phyloP scores from a whole-genome alignment of 192 early-diverging fungal genomes.

The Rhizophagus sp. region DNA sequence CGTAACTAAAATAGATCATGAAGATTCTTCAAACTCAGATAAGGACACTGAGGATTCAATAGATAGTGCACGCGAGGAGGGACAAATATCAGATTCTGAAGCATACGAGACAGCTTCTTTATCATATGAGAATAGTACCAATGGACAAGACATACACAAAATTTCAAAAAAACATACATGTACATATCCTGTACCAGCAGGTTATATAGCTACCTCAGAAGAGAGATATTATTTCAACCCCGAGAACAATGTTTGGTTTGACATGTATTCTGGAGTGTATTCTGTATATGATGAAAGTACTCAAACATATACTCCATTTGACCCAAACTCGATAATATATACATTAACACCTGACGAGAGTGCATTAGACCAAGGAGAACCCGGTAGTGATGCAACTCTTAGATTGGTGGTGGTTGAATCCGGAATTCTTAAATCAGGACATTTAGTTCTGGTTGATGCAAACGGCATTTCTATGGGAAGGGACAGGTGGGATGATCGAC shows the following conservation, averaged over 20 bases:
- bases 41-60: not conserved
- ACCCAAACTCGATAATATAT: conserved; percentile 20
- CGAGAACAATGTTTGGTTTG: conserved; percentile 52
- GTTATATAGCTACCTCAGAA: conserved; percentile 31
- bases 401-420: conserved; percentile 60
- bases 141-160: not conserved
- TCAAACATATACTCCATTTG: conserved; percentile 48
- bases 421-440: conserved; percentile 35
- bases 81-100: conserved; percentile 21
- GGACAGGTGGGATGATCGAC: conserved; percentile 48
- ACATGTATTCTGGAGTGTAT: conserved; percentile 40
- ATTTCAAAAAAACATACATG: not conserved
- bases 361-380: conserved; percentile 30
- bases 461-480: conserved; percentile 59
- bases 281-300: conserved; percentile 51
- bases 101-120: conserved; percentile 8
- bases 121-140: not conserved
- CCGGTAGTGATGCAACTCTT: conserved; percentile 37
- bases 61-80: conserved; percentile 15
- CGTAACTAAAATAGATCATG: not conserved
- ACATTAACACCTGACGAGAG: conserved; percentile 13
- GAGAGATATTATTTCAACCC: conserved; percentile 52
- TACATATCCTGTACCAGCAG: not conserved
- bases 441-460: conserved; percentile 50
- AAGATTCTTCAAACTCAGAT: not conserved